A percentile compares a stretch with the other conserved stretches of the same genome.
Evolutionary conservation across 257 asterid genomes (phyloP).

Genomic region (Gentiana straminea): DNA sequence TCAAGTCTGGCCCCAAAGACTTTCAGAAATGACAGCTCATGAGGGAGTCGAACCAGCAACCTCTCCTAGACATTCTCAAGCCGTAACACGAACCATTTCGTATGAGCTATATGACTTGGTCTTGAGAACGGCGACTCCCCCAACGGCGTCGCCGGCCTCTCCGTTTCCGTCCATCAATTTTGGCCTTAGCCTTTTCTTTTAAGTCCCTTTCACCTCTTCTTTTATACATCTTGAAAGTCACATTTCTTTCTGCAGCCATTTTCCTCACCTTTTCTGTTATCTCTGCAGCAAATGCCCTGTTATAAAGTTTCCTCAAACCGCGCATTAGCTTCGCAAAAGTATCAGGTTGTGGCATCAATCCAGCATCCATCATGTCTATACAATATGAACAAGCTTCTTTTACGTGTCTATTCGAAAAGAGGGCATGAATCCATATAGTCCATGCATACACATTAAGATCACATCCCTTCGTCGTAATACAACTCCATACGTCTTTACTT

Average conservation of each 20-base stretch:
- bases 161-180: slow-evolving; percentile 58
- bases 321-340: slow-evolving; percentile 82
- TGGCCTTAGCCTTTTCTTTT: slow-evolving; percentile 60
- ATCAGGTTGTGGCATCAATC: slow-evolving; percentile 95
- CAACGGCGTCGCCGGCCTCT: slow-evolving; percentile 59
- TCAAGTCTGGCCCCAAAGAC: no score
- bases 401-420: slow-evolving; percentile 70
- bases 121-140: slow-evolving; percentile 45
- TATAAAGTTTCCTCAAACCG: slow-evolving; percentile 70
- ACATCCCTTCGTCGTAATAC: slow-evolving; percentile 60
- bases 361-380: slow-evolving; percentile 84
- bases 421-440: slow-evolving; percentile 93
- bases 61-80: no score
- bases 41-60: no score
- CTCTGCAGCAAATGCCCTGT: slow-evolving; percentile 76
- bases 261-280: slow-evolving; percentile 74
- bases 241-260: slow-evolving; percentile 80
- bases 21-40: no score
- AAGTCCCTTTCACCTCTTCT: slow-evolving; percentile 77
- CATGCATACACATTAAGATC: slow-evolving; percentile 75
- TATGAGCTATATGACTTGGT: no score
- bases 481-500: slow-evolving; percentile 73
- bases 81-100: no score
- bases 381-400: slow-evolving; percentile 81
- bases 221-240: slow-evolving; percentile 90